Conservation (phyloP, 2,329 filamentous ascomycete species). For the Thermoascus crustaceus region DNA sequence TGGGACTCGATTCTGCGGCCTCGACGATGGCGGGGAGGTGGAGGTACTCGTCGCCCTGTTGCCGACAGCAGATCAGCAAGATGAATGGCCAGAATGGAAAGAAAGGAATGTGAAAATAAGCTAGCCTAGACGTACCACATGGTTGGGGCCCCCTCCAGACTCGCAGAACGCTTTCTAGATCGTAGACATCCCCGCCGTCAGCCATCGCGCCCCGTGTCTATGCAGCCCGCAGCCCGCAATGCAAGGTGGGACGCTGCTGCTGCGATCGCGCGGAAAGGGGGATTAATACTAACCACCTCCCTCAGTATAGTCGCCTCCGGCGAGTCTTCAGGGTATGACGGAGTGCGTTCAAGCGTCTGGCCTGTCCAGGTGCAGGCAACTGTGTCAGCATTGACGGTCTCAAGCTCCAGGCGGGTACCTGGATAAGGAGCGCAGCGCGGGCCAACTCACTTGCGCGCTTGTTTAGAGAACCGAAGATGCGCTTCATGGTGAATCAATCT, state of each 20-base stretch:
- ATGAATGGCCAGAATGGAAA: not conserved
- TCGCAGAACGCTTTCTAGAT: conserved; percentile 71
- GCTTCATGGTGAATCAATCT: conserved; percentile 24
- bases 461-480: conserved; percentile 25
- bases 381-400: not conserved
- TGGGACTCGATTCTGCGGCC: conserved; percentile 82
- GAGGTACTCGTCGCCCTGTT: conserved; percentile 77
- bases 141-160: conserved; percentile 52
- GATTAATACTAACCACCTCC: conserved; percentile 34
- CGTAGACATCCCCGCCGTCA: conserved; percentile 2
- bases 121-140: conserved; percentile 36
- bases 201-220: conserved; percentile 1
- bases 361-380: conserved; percentile 2
- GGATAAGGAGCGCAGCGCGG: no score
- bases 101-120: not conserved
- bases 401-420: no score
- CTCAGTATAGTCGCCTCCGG: conserved; percentile 32
- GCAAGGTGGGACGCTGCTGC: no score
- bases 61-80: not conserved
- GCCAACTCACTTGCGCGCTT: conserved; percentile 23
- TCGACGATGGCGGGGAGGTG: conserved; percentile 92
- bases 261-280: no score
- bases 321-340: conserved; percentile 25
- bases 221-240: no score
- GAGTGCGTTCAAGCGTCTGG: conserved; percentile 11